Evolutionary conservation across 2,329 filamentous ascomycete species (phyloP).

Genomic region (Rosellinia necatrix): DNA sequence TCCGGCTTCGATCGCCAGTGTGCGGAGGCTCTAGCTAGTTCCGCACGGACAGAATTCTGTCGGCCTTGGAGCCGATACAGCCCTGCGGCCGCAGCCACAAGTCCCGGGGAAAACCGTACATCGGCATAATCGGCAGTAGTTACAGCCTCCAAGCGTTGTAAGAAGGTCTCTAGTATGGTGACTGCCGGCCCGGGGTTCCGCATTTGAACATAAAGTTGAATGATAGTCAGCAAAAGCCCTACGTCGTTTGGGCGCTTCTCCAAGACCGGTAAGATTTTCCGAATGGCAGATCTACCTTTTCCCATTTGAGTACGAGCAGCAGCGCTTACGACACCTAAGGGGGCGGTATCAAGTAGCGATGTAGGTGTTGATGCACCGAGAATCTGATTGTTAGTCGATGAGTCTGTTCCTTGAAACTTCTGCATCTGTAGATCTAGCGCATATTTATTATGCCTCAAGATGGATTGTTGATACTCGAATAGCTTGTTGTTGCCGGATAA

Average conservation of each 20-base stretch:
- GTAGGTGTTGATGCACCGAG: conserved; percentile 36
- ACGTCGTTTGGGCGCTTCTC: conserved; percentile 79
- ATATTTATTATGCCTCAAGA: conserved; percentile 66
- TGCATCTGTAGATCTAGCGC: conserved; percentile 67
- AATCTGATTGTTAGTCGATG: conserved; percentile 51
- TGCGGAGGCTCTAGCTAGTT: conserved; percentile 77
- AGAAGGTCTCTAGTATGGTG: conserved; percentile 74
- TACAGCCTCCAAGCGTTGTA: conserved; percentile 71
- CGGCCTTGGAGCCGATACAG: conserved; percentile 79
- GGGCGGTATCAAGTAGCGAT: conserved; percentile 43
- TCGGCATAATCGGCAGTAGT: conserved; percentile 62
- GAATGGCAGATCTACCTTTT: conserved; percentile 70
- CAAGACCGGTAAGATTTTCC: conserved; percentile 69
- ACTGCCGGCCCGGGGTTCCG: conserved; percentile 76
- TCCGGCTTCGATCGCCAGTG: conserved; percentile 74
- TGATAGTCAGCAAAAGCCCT: conserved; percentile 76
- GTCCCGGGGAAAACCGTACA: conserved; percentile 79
- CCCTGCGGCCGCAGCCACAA: conserved; percentile 79
- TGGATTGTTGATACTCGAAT: conserved; percentile 71
- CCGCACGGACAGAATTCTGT: conserved; percentile 69
- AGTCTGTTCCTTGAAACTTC: conserved; percentile 67
- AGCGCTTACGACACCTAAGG: conserved; percentile 62
- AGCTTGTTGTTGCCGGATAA: conserved; percentile 64
- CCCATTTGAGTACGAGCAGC: conserved; percentile 71
- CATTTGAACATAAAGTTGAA: conserved; percentile 78